Percentiles rank a stretch among this genome's conserved stretches.
Evolutionary conservation across 768 basidiomycete genomes (phyloP).

Genomic region (Russula vinacea): DNA sequence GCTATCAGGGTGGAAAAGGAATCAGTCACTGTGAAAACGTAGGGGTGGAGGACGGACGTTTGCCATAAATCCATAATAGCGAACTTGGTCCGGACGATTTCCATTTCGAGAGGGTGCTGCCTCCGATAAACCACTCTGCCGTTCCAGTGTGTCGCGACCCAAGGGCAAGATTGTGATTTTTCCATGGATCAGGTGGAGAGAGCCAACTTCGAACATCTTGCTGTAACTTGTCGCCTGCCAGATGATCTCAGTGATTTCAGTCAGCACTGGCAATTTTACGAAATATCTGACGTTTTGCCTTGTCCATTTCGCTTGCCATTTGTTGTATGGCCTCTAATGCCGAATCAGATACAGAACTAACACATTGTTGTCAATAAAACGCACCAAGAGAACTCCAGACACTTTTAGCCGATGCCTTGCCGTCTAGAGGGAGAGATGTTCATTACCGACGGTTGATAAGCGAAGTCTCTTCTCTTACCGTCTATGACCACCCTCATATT

Average conservation of each 20-base stretch:
- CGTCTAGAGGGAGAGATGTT: background rate
- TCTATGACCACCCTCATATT: too few relatives aligned
- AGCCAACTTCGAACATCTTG: background rate
- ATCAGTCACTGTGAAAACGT: background rate
- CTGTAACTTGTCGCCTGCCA: background rate
- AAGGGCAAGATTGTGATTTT: background rate
- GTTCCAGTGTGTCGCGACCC: background rate
- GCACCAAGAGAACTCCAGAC: background rate
- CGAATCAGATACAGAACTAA: background rate
- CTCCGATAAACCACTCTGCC: background rate
- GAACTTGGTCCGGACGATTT: background rate
- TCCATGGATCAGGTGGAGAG: conserved; percentile 1
- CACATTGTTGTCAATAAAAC: background rate
- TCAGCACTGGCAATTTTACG: too few relatives aligned
- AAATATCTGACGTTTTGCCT: background rate
- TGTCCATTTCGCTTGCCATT: background rate
- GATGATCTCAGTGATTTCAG: too few relatives aligned
- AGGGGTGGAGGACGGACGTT: background rate
- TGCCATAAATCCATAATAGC: background rate
- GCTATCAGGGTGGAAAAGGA: background rate
- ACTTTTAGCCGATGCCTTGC: background rate
- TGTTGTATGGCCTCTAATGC: background rate
- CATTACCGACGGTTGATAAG: background rate
- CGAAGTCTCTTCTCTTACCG: background rate
- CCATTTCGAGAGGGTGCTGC: background rate